Conservation (phyloP, 2,329 filamentous ascomycete genomes). For the Fusarium paranaense region DNA sequence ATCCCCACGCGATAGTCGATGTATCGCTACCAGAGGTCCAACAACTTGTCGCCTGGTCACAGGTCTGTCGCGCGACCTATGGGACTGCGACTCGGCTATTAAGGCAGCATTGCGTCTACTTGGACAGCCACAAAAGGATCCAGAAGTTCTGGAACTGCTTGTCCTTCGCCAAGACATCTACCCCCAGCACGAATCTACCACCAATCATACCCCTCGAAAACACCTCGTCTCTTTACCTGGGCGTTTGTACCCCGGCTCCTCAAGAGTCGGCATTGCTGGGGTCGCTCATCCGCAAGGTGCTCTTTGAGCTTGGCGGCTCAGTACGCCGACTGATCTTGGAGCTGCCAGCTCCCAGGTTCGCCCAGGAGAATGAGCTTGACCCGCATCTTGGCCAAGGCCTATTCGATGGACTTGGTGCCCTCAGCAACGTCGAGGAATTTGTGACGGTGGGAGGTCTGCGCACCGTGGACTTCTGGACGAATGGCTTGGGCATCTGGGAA, state of each 20-base stretch:
- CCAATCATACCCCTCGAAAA: not conserved
- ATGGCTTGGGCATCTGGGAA: not conserved
- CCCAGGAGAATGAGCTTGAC: conserved; percentile 10
- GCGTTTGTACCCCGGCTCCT: conserved; percentile 4
- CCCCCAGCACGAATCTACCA: conserved; percentile 6
- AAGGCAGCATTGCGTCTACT: not conserved
- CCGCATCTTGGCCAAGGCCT: not conserved
- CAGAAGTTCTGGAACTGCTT: not conserved
- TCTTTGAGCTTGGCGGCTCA: conserved; percentile 10
- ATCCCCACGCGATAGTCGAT: not conserved
- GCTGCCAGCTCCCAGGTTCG: conserved; percentile 18
- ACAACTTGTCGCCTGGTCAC: not conserved
- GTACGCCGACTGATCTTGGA: conserved; percentile 27
- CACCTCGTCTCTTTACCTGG: conserved; percentile 24
- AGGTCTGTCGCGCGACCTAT: not conserved
- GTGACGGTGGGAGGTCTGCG: conserved; percentile 25
- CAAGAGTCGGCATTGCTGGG: not conserved
- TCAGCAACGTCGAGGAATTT: conserved; percentile 26
- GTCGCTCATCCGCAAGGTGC: conserved; percentile 4
- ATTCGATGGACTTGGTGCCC: not conserved
- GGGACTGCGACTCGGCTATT: not conserved
- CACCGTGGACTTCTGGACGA: conserved; percentile 24
- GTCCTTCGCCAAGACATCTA: not conserved
- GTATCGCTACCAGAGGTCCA: not conserved
- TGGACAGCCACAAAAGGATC: not conserved